Base-by-base conservation (phyloP, 1,139 yeast species). In the Hansenula anomala region DNA sequence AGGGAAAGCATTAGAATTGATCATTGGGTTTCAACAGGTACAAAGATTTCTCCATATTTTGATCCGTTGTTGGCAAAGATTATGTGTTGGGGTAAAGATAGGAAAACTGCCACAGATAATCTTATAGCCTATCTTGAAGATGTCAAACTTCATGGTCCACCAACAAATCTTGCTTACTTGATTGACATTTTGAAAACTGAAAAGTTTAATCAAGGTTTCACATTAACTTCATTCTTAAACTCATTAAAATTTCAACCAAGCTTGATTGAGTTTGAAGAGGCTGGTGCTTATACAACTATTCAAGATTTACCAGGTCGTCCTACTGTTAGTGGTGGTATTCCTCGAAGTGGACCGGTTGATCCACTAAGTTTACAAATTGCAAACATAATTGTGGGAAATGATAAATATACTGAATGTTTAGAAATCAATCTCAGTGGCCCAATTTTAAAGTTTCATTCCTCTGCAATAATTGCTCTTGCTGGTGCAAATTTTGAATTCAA, bases 1-100 rank as follows among this genome's bases (percentile, higher is more conserved):
- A 44, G 36, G 13, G 52, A 47, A 30, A 51, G 45, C 23, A 45
- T 62, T 11, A 51, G 69, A 49, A 45, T 63, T 36, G 68, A 64
- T 41, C 66, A 61, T 42, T 64, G 68, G 67, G 56, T 64, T 15
- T 50, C 59, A 10, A 61, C 65, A 14, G 68, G 68, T 18, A 49
- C 60, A 15, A 61, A 58, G 34, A 51, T 64, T 12, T 61, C 68
- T 4, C 67, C 69, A 6, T 63, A 64, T 40, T 64, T 62, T 51
- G 69, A 64, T 43, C 68, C 69, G 2, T 52, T 64, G 23, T 44
- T 64, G 17, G 69, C 67, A 12, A 64, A 64, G 40, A 54, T 63
- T 15, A 62, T 64, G 62, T 64, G 60, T 23, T 61, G 66, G 64
- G 64, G 62, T 6, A 54, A 56, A 5, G 41, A 39, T 25, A 58